Base-by-base conservation (phyloP, 2,329 filamentous ascomycete species). In the Claviceps pazoutovae region DNA sequence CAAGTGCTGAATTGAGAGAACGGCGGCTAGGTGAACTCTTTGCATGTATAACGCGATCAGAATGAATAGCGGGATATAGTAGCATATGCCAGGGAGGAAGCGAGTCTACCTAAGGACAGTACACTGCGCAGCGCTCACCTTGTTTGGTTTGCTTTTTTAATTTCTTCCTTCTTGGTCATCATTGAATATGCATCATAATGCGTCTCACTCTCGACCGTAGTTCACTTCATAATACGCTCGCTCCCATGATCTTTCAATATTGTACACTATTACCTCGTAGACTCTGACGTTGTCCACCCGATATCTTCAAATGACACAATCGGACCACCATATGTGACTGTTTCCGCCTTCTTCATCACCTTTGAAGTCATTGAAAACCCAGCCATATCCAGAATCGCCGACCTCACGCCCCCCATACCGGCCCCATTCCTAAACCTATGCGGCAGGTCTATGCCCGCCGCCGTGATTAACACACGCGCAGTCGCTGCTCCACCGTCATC, bases 271-370 rank as follows among this genome's bases (percentile, higher is more conserved):
- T 9, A 34, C 9, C 9, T 11, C 4, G 30, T 34, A 11, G 30
- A 9, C 17, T 43, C 41, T 13, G 41, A 11, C 41, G 57, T 54
- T 52, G 61, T 67, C 65, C 64, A 68, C 46, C 61, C 53, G 21
- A 71, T 64, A 45, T 70, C 64, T 42, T 71, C 67, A 53, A 69
- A 71, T 1, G 68, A 64, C 14, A 71, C 63, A 49, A 68, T 55
- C 5, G 64, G 61, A 11, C 68, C 68, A 5, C 57, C 58, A 50
- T 71, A 70, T 0, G 59, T 57, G 39, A 64, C 60, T 8, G 63
- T 66, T 56, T 71, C 63, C 5, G 67, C 62, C 44, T 62, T 63
- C 41, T 67, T 66, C 50, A 64, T 60, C 14, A 68, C 59, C 48
- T 57, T 64, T 1, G 62, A 60, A 5, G 58, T 53, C 19, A 64